phyloP scores from a whole-genome alignment of 441 rosid genomes.

The Populus hybrid region DNA sequence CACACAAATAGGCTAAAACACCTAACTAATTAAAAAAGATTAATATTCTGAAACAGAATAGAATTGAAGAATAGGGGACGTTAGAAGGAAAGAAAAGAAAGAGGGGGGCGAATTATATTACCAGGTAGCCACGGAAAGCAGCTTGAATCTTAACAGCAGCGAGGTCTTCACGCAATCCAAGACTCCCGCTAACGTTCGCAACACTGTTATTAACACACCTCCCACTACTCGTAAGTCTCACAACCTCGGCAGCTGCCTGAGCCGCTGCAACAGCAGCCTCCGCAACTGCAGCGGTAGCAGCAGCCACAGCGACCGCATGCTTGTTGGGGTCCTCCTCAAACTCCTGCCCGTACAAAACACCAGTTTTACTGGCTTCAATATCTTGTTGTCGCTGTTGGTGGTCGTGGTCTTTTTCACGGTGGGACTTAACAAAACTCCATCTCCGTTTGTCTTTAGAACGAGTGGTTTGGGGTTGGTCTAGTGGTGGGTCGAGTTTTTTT shows the following conservation, averaged over 20 bases:
- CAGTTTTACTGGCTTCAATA: background rate
- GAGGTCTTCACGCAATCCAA: conserved; percentile 28
- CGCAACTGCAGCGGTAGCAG: conserved; percentile 75
- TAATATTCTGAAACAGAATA: background rate
- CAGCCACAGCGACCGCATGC: conserved; percentile 73
- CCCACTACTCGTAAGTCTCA: conserved; percentile 63
- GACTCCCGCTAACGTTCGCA: conserved; percentile 28
- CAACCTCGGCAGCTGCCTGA: conserved; percentile 69
- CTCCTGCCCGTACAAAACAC: conserved; percentile 3
- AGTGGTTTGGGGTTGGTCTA: conserved; percentile 12
- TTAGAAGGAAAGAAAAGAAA: background rate
- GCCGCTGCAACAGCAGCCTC: conserved; percentile 78
- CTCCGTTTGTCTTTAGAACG: conserved; percentile 54
- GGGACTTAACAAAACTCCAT: conserved; percentile 84
- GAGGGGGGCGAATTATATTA: conserved; percentile 20
- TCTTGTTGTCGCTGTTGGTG: background rate
- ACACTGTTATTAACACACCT: conserved; percentile 33
- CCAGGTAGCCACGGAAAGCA: conserved; percentile 87
- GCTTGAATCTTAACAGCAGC: conserved; percentile 87
- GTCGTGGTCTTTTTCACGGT: conserved; percentile 41
- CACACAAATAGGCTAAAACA: conserved; percentile 6
- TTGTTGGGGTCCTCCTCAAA: conserved; percentile 34
- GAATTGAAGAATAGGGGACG: background rate
- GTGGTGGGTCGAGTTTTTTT: conserved; percentile 44
- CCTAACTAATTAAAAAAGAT: background rate